Evolutionary conservation across 2,329 filamentous ascomycete species (phyloP), one percentile per base, ranked within the genome.

Genomic region (Beauveria bassiana): DNA sequence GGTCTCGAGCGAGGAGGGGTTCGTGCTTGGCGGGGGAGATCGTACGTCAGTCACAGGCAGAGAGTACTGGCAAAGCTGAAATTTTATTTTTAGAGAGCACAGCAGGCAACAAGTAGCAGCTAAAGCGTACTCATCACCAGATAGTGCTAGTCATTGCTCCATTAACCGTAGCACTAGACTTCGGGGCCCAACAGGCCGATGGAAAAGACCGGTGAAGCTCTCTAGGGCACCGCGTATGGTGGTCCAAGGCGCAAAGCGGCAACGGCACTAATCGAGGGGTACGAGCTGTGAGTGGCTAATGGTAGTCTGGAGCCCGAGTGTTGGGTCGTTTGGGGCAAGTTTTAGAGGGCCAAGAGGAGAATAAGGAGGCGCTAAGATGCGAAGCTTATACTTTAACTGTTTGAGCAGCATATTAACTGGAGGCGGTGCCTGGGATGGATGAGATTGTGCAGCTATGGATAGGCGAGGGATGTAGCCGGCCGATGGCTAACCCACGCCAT

Each of bases 1-100:
- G 57, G 12, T 26, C 18, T 16, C 53, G 7, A 26, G 56, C 38
- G 24, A 59, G 57, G 57, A 59, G 57, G 57, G 57, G 57, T 59
- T 49, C 24, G 38, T 59, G 57, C 57, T 59, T 59, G 57, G 57
- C 47, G 57, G 57, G 54, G 57, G 38, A 59, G 56, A 45, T 52
- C 20, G 47, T 59, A 59, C 57, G 57, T 59, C 57, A 59, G 57
- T 59, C 34, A 51, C 56, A 59, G 38, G 10, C 46, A 51, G 46
- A 59, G 46, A 7, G 14, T 34, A 20, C 46, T 38, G 34, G 34
- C 34, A 38, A 38, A 38, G 34, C 34, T 38, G 34, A 38, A 38
- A 51, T 9, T 31, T n/a, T 22, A 12, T 20, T n/a, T 26, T 24
- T n/a, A 6, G 45, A 50, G 42, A 8, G 43, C 14, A 40, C 5